phyloP scores from a whole-genome alignment of 768 basidiomycete genomes.

The Boletus rubescentipes region DNA sequence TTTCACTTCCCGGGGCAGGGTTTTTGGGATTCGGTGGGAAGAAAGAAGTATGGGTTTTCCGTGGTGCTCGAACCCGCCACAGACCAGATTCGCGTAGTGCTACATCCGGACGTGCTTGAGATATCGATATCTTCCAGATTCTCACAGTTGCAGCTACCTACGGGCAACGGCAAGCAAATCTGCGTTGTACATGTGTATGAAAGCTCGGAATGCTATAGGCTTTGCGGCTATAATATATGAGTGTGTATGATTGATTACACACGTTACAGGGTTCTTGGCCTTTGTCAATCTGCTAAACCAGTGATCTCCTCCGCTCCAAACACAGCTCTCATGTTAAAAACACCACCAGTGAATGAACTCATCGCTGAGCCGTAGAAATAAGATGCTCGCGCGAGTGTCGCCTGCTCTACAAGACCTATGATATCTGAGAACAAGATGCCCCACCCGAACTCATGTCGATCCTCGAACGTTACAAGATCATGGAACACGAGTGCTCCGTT shows the following conservation, averaged over 20 bases:
- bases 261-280: not conserved
- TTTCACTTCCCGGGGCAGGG: constrained; percentile 52
- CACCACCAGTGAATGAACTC: constrained; percentile 41
- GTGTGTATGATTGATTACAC: not conserved
- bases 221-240: constrained; percentile 1
- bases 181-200: constrained; percentile 16
- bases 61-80: constrained; percentile 36
- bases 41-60: constrained; percentile 68
- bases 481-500: constrained; percentile 37
- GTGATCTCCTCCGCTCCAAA: constrained; percentile 35
- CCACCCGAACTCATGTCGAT: constrained; percentile 40
- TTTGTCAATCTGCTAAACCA: constrained; percentile 34
- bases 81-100: constrained; percentile 29
- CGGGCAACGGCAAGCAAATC: not conserved
- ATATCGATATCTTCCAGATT: not conserved
- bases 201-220: constrained; percentile 1
- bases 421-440: constrained; percentile 40
- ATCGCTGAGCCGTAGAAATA: constrained; percentile 41
- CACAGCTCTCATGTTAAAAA: constrained; percentile 38
- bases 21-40: constrained; percentile 40
- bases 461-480: constrained; percentile 41
- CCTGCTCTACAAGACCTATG: constrained; percentile 41
- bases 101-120: constrained; percentile 21
- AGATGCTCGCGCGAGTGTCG: constrained; percentile 32
- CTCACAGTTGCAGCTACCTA: not conserved